Percentiles rank a stretch among this genome's conserved stretches.
These are phyloP conservation scores for Diplotaxis tenuifolia DNA, from an alignment of 345 rosid species.

Conservation along the genomic window DNA sequence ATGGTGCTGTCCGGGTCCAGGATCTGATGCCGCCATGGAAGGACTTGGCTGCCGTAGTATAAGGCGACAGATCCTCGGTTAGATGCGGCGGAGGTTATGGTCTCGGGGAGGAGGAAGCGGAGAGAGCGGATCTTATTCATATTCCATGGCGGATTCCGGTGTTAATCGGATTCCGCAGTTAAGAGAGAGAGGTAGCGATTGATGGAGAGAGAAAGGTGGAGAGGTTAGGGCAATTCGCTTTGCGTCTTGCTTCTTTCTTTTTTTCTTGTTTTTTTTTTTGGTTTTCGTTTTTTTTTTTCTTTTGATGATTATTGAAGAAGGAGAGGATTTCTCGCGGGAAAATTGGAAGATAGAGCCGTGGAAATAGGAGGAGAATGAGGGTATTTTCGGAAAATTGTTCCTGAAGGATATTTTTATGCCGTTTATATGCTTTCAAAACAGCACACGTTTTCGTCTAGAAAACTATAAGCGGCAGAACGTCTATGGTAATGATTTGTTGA, in stretches of 20 bases:
- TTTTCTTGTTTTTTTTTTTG: background rate
- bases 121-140: constrained; percentile 44
- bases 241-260: background rate
- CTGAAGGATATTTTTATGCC: no score
- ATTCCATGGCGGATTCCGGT: constrained; percentile 58
- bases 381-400: background rate
- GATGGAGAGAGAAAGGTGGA: background rate
- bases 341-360: constrained; percentile 19
- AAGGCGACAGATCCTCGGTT: constrained; percentile 33
- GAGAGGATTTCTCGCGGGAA: constrained; percentile 42
- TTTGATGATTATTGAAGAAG: constrained; percentile 26
- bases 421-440: background rate
- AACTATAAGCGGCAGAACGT: background rate
- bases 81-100: constrained; percentile 39
- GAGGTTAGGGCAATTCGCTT: background rate
- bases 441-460: background rate
- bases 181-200: background rate
- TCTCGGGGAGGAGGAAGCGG: constrained; percentile 42
- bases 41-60: constrained; percentile 34
- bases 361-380: constrained; percentile 4
- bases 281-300: background rate
- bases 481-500: background rate
- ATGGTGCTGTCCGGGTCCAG: constrained; percentile 90
- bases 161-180: constrained; percentile 43
- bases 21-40: constrained; percentile 79